Percentiles rank a stretch among this genome's conserved stretches.
These are phyloP conservation scores for Hypoxylon rubiginosum DNA, from an alignment of 2,329 filamentous ascomycete genomes.

Conservation along the genomic window DNA sequence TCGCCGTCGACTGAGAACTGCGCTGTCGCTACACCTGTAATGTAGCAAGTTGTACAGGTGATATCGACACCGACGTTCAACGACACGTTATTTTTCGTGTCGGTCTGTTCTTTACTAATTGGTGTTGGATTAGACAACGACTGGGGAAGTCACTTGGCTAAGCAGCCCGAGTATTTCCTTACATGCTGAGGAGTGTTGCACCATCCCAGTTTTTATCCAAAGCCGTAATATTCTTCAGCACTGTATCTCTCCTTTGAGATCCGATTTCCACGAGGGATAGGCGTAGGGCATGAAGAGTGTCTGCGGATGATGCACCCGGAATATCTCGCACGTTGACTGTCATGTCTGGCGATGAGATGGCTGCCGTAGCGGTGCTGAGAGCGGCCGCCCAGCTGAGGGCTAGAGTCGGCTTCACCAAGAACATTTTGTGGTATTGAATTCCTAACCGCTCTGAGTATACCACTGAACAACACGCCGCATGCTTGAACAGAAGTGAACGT, in stretches of 20 bases:
- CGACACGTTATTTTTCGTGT: conserved; percentile 40
- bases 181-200: conserved; percentile 38
- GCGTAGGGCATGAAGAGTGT: conserved; percentile 44
- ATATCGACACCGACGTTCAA: conserved; percentile 55
- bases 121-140: conserved; percentile 24
- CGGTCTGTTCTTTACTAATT: conserved; percentile 16
- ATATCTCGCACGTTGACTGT: conserved; percentile 45
- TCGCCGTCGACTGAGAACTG: conserved; percentile 57
- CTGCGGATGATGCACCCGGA: conserved; percentile 33
- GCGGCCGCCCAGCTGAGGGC: conserved; percentile 26
- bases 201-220: conserved; percentile 43
- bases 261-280: conserved; percentile 41
- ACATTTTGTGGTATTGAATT: conserved; percentile 24
- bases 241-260: conserved; percentile 39
- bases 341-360: conserved; percentile 18
- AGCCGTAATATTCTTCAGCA: conserved; percentile 38
- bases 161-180: conserved; percentile 5
- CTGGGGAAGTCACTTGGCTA: conserved; percentile 15
- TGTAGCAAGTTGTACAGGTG: conserved; percentile 63
- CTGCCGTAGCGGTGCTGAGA: conserved; percentile 19
- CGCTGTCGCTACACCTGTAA: conserved; percentile 61
- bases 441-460: conserved; percentile 3
- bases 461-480: background rate
- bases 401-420: conserved; percentile 14
- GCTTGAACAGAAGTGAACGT: background rate